Evolutionary conservation across 345 rosid genomes (phyloP).

Genomic region (Brassica incana): DNA sequence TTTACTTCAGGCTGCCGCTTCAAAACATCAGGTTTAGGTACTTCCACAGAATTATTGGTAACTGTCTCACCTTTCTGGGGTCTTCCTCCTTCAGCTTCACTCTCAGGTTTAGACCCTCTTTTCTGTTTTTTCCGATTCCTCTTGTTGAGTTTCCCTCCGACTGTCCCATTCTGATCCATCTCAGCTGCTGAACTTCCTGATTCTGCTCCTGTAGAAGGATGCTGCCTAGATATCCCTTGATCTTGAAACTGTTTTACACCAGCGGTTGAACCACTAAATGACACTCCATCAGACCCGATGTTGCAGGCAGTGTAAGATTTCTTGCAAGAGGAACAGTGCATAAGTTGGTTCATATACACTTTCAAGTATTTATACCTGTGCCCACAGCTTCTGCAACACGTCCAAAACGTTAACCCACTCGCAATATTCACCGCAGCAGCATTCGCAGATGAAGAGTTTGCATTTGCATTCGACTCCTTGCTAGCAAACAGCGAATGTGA

Average conservation of each 20-base stretch:
- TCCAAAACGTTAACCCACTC: conserved; percentile 53
- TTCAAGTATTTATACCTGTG: conserved; percentile 47
- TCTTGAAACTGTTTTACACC: conserved; percentile 40
- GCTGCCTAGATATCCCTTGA: conserved; percentile 40
- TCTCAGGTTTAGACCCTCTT: conserved; percentile 30
- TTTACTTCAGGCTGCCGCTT: conserved; percentile 36
- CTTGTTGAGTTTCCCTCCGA: conserved; percentile 7
- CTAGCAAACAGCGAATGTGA: conserved; percentile 24
- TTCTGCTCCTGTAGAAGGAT: conserved; percentile 33
- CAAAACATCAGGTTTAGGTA: conserved; percentile 35
- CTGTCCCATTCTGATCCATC: conserved; percentile 22
- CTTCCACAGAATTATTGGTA: conserved; percentile 32
- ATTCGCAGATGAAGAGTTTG: conserved; percentile 42
- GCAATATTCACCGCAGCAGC: conserved; percentile 43
- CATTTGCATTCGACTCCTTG: conserved; percentile 36
- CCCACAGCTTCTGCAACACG: conserved; percentile 60
- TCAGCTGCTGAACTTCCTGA: conserved; percentile 28
- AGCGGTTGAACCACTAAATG: conserved; percentile 35
- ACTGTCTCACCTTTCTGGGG: conserved; percentile 10
- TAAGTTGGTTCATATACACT: conserved; percentile 35
- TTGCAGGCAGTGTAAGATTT: conserved; percentile 49
- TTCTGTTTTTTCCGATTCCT: conserved; percentile 15
- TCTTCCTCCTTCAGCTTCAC: conserved; percentile 21
- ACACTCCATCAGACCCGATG: conserved; percentile 42
- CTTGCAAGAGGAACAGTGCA: conserved; percentile 60